Conservation (phyloP, 2,329 filamentous ascomycete species). For the Chaetomiaceae sp. region DNA sequence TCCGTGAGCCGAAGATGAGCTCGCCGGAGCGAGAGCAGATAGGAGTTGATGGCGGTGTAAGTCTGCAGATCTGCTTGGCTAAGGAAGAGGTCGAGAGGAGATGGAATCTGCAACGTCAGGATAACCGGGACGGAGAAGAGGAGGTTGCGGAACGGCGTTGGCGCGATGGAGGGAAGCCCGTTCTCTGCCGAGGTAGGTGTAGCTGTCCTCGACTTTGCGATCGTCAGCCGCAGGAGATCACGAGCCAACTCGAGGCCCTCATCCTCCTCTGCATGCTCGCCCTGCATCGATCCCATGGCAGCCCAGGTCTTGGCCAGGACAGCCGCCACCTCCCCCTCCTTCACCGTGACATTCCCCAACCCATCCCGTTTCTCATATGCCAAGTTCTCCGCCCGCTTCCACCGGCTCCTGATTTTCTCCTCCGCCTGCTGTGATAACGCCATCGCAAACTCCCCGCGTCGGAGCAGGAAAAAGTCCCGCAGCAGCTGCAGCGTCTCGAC, state of each 20-base stretch:
- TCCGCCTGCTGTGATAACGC: constrained; percentile 83
- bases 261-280: constrained; percentile 68
- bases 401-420: constrained; percentile 68
- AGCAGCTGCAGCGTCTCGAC: constrained; percentile 72
- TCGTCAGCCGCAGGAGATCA: constrained; percentile 65
- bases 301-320: constrained; percentile 76
- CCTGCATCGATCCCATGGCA: constrained; percentile 69
- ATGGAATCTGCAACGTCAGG: constrained; percentile 67
- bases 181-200: constrained; percentile 33
- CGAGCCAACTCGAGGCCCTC: constrained; percentile 80
- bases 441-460: constrained; percentile 86
- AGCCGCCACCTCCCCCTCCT: constrained; percentile 79
- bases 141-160: constrained; percentile 69
- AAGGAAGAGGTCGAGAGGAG: constrained; percentile 84
- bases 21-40: constrained; percentile 78
- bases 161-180: constrained; percentile 35
- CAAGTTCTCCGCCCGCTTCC: constrained; percentile 59
- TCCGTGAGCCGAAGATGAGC: constrained; percentile 80
- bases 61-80: constrained; percentile 68
- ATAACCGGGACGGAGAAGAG: constrained; percentile 72
- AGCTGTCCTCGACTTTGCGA: constrained; percentile 46
- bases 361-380: constrained; percentile 55
- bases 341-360: constrained; percentile 64
- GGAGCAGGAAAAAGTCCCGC: constrained; percentile 81
- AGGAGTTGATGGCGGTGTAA: constrained; percentile 83